Base-by-base conservation (phyloP, 441 rosid species). In the Erodium trifolium region DNA sequence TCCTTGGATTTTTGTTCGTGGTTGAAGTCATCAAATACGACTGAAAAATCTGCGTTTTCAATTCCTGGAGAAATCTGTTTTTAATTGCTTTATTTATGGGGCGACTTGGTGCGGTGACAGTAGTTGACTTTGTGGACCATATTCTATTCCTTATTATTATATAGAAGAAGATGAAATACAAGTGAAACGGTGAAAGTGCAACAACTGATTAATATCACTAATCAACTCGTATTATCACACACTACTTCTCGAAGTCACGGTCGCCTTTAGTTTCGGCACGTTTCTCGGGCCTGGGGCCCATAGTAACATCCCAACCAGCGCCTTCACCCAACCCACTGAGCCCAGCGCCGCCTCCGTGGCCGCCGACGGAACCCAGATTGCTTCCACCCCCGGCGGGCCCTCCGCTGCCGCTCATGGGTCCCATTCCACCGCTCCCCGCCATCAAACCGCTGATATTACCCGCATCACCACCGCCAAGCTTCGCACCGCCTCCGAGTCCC, bases 241-340 rank as follows among this genome's bases (percentile, higher is more conserved):
- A 5, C 2, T 41, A 41, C 1, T 41, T 41, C 1, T 41, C 12
- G 47, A 5, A 53, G 60, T 53, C 60, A 0, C 60, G 60, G 14
- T 53, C 60, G 60, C 60, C 60, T 53, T 53, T 53, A 16, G 60
- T 53, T 14, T 53, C 60, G 6, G 60, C 60, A n/a, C 60, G 60
- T 5, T 53, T 53, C 19, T 53, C 60, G 4, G 60, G 60, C 16
- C 23, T 53, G 19, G 60, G 60, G 60, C 60, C 60, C 60, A 53
- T 53, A 53, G 60, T 53, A 5, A 53, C 60, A n/a, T 53, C 60
- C 60, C 60, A 53, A 53, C 60, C 60, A n/a, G 60, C 60, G 60
- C 18, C 60, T 53, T 53, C 60, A 6, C 60, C 60, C 60, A 53
- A 53, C 9, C 60, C 60, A 53, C 60, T 53, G 19, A 53, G 60